Conservation (phyloP, 352 stramenopile species). For the Globisporangium sylvaticum region DNA sequence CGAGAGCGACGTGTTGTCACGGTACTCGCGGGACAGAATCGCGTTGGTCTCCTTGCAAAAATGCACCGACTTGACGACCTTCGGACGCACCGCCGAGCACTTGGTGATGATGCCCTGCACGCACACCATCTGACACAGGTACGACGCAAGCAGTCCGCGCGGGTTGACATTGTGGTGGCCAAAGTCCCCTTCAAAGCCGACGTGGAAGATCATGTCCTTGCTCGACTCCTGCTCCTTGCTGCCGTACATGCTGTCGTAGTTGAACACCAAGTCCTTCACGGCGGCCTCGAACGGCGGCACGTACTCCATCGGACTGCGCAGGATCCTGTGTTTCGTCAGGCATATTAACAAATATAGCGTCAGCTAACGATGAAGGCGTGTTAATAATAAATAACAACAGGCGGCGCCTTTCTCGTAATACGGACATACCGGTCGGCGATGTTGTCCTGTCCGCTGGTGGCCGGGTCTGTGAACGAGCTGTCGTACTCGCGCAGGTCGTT, state of each 20-base stretch:
- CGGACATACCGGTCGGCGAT: conserved; percentile 57
- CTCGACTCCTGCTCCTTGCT: conserved; percentile 65
- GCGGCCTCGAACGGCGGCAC: conserved; percentile 81
- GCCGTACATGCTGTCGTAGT: conserved; percentile 75
- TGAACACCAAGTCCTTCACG: conserved; percentile 78
- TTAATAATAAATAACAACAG: neutral
- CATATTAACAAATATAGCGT: neutral
- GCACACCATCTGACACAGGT: conserved; percentile 94
- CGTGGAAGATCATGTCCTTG: conserved; percentile 82
- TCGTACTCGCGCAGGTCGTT: conserved; percentile 91
- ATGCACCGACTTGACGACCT: conserved; percentile 96
- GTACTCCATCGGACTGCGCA: conserved; percentile 83
- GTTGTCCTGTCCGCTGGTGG: conserved; percentile 58
- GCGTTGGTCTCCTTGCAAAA: conserved; percentile 96
- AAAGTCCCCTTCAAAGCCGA: conserved; percentile 93
- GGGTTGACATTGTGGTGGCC: conserved; percentile 91
- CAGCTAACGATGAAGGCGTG: neutral
- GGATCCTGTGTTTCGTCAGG: conserved; percentile 23
- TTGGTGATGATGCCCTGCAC: conserved; percentile 99
- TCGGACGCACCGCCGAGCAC: conserved; percentile 95
- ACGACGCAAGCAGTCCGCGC: conserved; percentile 87
- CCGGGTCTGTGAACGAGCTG: conserved; percentile 66
- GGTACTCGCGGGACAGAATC: conserved; percentile 92
- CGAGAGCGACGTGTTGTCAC: conserved; percentile 95
- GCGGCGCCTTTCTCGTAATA: neutral